These are phyloP conservation scores for Daldinia concentrica DNA, from an alignment of 495 filamentous ascomycete genomes.

Conservation along the genomic window DNA sequence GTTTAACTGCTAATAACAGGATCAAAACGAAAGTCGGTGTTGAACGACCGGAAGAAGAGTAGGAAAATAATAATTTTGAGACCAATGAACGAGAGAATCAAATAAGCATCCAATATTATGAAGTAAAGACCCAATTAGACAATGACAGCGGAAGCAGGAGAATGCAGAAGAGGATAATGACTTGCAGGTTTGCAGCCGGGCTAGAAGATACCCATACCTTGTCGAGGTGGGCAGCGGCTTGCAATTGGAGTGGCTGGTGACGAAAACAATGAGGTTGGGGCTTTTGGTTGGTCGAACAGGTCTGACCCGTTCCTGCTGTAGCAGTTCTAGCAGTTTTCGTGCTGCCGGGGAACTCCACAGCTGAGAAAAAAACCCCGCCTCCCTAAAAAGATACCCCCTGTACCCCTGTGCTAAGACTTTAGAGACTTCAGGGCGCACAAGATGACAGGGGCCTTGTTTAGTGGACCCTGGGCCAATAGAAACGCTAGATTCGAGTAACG, in stretches of 20 bases:
- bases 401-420: neutral
- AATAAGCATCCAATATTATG: conserved; percentile 31
- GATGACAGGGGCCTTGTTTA: conserved; percentile 43
- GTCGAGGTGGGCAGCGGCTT: conserved; percentile 29
- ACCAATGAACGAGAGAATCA: conserved; percentile 39
- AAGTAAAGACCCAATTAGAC: conserved; percentile 35
- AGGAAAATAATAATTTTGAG: conserved; percentile 21
- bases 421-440: conserved; percentile 16
- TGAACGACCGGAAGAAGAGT: conserved; percentile 19
- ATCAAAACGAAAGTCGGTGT: conserved; percentile 21
- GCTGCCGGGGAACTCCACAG: conserved; percentile 22
- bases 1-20: conserved; percentile 4
- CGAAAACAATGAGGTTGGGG: conserved; percentile 44
- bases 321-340: neutral
- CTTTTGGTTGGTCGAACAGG: conserved; percentile 34
- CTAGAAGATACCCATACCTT: conserved; percentile 18
- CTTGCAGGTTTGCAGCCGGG: conserved; percentile 29
- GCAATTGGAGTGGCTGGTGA: conserved; percentile 44
- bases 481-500: conserved; percentile 3
- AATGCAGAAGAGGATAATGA: conserved; percentile 34
- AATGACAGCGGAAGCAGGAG: conserved; percentile 36
- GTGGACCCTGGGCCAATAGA: conserved; percentile 34
- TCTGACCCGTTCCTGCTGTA: conserved; percentile 13
- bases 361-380: conserved; percentile 28
- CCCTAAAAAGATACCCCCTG: conserved; percentile 16